Base-by-base conservation (phyloP, 768 basidiomycete genomes). In the Mycena capillaripes region DNA sequence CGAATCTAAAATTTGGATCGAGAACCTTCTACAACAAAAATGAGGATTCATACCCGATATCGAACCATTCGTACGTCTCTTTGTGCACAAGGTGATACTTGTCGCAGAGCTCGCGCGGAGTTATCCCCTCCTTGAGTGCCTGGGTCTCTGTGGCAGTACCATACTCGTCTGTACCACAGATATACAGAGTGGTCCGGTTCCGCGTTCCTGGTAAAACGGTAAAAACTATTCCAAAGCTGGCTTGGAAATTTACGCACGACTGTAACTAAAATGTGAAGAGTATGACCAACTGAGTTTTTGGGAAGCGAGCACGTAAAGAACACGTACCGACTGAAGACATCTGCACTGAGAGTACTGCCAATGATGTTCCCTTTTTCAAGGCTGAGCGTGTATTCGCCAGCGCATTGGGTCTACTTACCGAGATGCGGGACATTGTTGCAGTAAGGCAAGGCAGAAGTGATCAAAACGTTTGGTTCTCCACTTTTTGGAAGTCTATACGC, bases 91-190 rank as follows among this genome's bases (percentile, higher is more conserved):
- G 86, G 77, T 97, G 84, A 81, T 98, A 98, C 83, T 97, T 97
- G 82, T 97, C 94, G 81, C 96, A 98, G 2, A 98, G 86, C 75
- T 92, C 89, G 71, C 85, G 86, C 0, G 96, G 94, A 14, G 94
- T 91, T 44, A 97, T 81, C 0, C 92, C 90, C 79, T 97, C 96
- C 79, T 96, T 96, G 70, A 96, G 81, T 4, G 98, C 97, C 81
- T 98, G 97, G 3, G 97, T 98, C 86, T 99, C 98, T 0, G 98
- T 98, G 0, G 98, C 97, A 9, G 98, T 99, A n/a, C 98, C 98
- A 78, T 99, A 99, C 82, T 99, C 98, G 79, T 99, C 98, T 5
- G 98, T 99, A 30, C 98, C 98, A 82, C 98, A 99, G 66, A 99
- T 89, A 80, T 97, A 99, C 36, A 99, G 87, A 0, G 96, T 97